These are phyloP conservation scores for Dicorynia guianensis DNA, from an alignment of 306 rosid genomes.

Conservation along the genomic window DNA sequence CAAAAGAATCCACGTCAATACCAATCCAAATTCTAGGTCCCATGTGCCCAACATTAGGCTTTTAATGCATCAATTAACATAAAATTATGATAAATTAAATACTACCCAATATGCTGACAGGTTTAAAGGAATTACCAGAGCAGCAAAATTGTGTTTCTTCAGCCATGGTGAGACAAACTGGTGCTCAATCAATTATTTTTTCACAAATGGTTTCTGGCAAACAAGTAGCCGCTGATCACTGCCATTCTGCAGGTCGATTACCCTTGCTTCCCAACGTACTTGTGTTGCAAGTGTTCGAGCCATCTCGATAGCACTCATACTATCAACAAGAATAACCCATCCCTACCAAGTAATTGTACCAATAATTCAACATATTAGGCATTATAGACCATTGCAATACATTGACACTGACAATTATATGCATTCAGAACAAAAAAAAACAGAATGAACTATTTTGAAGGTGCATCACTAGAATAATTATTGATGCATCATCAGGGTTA, in stretches of 20 bases:
- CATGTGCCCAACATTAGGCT: neutral
- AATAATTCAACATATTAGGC: constrained; percentile 20
- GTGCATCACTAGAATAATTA: neutral
- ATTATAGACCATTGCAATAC: constrained; percentile 19
- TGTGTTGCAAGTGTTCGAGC: constrained; percentile 73
- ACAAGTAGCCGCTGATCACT: constrained; percentile 84
- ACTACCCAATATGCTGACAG: constrained; percentile 5
- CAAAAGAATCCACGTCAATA: neutral
- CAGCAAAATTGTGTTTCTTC: constrained; percentile 43
- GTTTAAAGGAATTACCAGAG: constrained; percentile 60
- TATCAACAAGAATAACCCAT: constrained; percentile 81
- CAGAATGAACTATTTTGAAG: constrained; percentile 2
- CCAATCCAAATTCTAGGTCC: constrained; percentile 3
- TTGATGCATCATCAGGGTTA: constrained; percentile 7
- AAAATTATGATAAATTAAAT: constrained; percentile 7
- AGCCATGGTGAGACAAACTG: constrained; percentile 43
- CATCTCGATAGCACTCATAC: constrained; percentile 71
- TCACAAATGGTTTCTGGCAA: constrained; percentile 89
- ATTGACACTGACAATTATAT: neutral
- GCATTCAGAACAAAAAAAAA: neutral
- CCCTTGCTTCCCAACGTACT: constrained; percentile 91
- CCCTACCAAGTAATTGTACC: constrained; percentile 58
- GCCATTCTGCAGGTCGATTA: constrained; percentile 83
- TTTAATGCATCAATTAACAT: constrained; percentile 3
- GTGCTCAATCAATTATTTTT: constrained; percentile 61